Evolutionary conservation across 106 monocot species (phyloP).

Genomic region (Platanthera zijinensis): DNA sequence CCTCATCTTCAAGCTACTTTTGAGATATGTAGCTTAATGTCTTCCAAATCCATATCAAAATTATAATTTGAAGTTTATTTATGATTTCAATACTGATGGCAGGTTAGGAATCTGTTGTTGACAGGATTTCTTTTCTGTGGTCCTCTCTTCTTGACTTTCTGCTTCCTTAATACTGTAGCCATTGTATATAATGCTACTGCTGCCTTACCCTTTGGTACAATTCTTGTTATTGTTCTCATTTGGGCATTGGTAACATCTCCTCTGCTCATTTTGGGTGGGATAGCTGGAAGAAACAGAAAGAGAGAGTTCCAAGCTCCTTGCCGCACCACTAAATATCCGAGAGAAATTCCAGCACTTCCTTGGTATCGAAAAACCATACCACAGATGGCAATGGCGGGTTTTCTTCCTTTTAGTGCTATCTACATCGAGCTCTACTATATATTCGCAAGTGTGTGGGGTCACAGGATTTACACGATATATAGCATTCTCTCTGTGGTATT

Average conservation of each 20-base stretch:
- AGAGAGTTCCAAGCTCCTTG: constrained; percentile 61
- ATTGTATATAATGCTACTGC: constrained; percentile 63
- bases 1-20: neutral
- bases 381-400: constrained; percentile 79
- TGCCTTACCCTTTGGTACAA: constrained; percentile 70
- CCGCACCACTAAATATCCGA: constrained; percentile 65
- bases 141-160: constrained; percentile 71
- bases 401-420: constrained; percentile 75
- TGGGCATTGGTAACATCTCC: constrained; percentile 74
- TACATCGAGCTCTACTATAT: constrained; percentile 84
- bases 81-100: constrained; percentile 12
- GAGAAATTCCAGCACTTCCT: constrained; percentile 57
- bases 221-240: constrained; percentile 65
- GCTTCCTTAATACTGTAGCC: constrained; percentile 74
- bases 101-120: constrained; percentile 65
- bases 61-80: neutral
- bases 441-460: constrained; percentile 78
- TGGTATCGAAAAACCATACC: constrained; percentile 59
- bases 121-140: constrained; percentile 69
- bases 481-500: constrained; percentile 79
- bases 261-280: constrained; percentile 64
- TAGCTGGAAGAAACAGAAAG: constrained; percentile 69
- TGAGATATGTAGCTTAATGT: neutral
- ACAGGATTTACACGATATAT: constrained; percentile 69
- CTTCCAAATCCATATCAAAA: neutral